A percentile compares a stretch with the other conserved stretches of the same genome.
Evolutionary conservation across 1,284 basidiomycete genomes (phyloP).

Genomic region (Ustilago hordei): DNA sequence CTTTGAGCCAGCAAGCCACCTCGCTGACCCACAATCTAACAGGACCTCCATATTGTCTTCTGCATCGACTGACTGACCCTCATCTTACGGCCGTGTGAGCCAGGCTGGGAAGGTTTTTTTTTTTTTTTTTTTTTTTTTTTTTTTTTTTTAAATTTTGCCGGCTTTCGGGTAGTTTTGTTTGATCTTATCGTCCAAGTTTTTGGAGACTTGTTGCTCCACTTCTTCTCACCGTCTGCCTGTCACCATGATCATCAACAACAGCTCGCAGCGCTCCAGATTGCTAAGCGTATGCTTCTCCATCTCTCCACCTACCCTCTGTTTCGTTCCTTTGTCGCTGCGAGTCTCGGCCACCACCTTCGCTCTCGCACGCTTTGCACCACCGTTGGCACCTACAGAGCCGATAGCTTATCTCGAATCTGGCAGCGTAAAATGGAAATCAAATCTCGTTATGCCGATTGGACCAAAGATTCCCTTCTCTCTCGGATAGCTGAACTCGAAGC

Average conservation of each 20-base stretch:
- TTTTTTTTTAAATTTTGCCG: background rate
- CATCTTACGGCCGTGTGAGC: no score
- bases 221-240: background rate
- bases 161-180: background rate
- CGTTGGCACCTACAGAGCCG: background rate
- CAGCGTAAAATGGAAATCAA: constrained; percentile 50
- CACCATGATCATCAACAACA: background rate
- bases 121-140: no score
- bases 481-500: constrained; percentile 59
- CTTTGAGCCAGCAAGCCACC: no score
- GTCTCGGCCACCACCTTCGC: background rate
- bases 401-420: constrained; percentile 21
- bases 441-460: constrained; percentile 53
- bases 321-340: background rate
- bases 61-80: no score
- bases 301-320: background rate
- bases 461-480: constrained; percentile 43
- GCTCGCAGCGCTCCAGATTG: background rate
- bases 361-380: background rate
- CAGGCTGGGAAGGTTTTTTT: background rate
- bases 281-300: background rate
- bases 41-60: no score
- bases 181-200: background rate
- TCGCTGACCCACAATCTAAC: no score
- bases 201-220: background rate